phyloP scores from a whole-genome alignment of 495 filamentous ascomycete genomes.

The Penicillium odoratum region DNA sequence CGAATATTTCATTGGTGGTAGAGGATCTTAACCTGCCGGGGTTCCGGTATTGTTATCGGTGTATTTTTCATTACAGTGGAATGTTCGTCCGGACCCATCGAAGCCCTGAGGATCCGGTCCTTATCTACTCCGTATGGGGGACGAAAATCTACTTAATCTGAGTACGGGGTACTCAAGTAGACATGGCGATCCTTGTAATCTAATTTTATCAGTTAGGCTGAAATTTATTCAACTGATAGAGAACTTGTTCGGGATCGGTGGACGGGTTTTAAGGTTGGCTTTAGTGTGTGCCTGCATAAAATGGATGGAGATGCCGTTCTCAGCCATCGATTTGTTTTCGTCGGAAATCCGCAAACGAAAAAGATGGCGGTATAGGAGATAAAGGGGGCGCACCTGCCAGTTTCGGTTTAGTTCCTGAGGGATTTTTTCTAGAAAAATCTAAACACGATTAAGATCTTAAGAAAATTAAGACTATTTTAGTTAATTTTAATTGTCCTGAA shows the following conservation, averaged over 20 bases:
- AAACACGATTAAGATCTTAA: neutral
- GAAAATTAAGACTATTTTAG: neutral
- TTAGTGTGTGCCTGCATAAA: slow-evolving; percentile 30
- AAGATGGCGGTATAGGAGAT: neutral
- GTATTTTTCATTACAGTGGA: slow-evolving; percentile 15
- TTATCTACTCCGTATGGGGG: no score
- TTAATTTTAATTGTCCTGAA: neutral
- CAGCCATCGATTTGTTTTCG: slow-evolving; percentile 3
- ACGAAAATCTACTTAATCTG: no score
- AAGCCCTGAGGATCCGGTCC: slow-evolving; percentile 10
- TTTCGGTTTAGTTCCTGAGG: neutral
- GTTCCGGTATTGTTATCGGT: slow-evolving; percentile 3
- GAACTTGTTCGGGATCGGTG: neutral
- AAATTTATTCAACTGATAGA: no score
- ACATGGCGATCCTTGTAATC: neutral
- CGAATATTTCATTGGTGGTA: slow-evolving; percentile 7
- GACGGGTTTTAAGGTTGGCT: slow-evolving; percentile 30
- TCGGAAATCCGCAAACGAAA: neutral
- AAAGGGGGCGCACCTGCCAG: slow-evolving; percentile 1
- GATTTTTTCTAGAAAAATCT: neutral
- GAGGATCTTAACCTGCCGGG: slow-evolving; percentile 9
- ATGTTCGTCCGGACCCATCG: slow-evolving; percentile 28
- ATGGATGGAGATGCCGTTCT: slow-evolving; percentile 11
- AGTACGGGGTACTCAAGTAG: neutral
- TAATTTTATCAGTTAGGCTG: neutral